Evolutionary conservation across 164 flowering plant species (phyloP), one percentile per base, ranked within the genome.

Genomic region (Chimonanthus salicifolius): DNA sequence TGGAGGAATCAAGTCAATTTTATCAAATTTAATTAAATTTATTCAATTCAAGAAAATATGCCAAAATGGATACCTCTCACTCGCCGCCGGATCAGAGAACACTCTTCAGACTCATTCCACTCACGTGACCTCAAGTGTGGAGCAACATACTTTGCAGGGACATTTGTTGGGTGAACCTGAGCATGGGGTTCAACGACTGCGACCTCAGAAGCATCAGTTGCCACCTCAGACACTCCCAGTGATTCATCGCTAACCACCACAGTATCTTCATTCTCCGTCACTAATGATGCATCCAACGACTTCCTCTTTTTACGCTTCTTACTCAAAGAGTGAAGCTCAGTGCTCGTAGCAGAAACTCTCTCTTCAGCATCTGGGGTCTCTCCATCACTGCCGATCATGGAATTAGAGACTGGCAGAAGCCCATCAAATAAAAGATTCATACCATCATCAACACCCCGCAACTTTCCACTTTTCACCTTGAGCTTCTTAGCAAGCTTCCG

Each of bases 401-500:
- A 77, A 71, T 80, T 86, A 71, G 76, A 45, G 45, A 66, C 43
- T 13, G 90, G 83, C 6, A 86, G 76, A 68, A 90, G 62, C 43
- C 87, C 93, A 50, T 83, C 87, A 77, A 90, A 83, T 49, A 94
- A 79, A 10, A 69, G 16, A 80, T 91, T 84, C 20, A 92, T 58
- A 44, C 84, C 90, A 81, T 88, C 95, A 76, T 88, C 88, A 7
- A 67, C 77, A 49, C 91, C 95, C 13, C 81, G 62, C 67, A 90
- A 74, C 78, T 84, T 91, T 62, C 97, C 91, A 47, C 71, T 64
- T 67, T 91, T 92, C 62, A 91, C 88, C 75, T 88, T 92, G 64
- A 94, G 88, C 80, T 88, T 92, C 85, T 90, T 92, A 1, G 95
- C 90, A 71, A 94, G 92, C 74, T 78, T 88, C 79, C 84, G 85